phyloP scores from a whole-genome alignment of 2,329 filamentous ascomycete species.

The Bimuria novae-zelandiae region DNA sequence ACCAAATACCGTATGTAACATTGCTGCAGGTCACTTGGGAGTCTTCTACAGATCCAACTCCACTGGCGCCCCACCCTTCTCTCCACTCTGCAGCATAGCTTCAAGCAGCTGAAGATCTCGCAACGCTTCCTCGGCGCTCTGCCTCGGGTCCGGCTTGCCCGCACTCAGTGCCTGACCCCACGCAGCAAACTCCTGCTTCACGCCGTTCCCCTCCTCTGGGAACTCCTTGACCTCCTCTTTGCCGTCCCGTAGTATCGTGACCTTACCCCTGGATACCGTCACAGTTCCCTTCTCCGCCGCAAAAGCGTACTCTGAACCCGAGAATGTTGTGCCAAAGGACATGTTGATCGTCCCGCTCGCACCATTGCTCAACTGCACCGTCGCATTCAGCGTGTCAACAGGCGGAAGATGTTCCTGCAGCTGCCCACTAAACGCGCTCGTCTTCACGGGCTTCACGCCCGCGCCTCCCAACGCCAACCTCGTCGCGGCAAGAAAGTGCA shows the following conservation, averaged over 20 bases:
- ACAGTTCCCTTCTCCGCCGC: slow-evolving; percentile 64
- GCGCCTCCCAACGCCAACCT: slow-evolving; percentile 59
- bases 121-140: slow-evolving; percentile 63
- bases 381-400: slow-evolving; percentile 68
- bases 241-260: slow-evolving; percentile 28
- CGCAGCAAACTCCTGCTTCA: slow-evolving; percentile 64
- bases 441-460: slow-evolving; percentile 50
- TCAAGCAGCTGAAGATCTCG: slow-evolving; percentile 63
- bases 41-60: slow-evolving; percentile 17
- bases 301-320: slow-evolving; percentile 60
- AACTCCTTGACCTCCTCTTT: slow-evolving; percentile 50
- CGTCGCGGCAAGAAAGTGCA: slow-evolving; percentile 70
- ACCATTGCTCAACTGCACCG: slow-evolving; percentile 59
- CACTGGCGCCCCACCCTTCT: slow-evolving; percentile 42
- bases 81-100: slow-evolving; percentile 48
- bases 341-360: slow-evolving; percentile 61
- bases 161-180: slow-evolving; percentile 61
- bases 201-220: slow-evolving; percentile 55
- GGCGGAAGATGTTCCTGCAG: slow-evolving; percentile 64
- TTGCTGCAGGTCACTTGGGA: neutral
- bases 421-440: slow-evolving; percentile 62
- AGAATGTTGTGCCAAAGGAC: slow-evolving; percentile 62
- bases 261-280: slow-evolving; percentile 51
- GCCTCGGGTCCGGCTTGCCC: slow-evolving; percentile 56
- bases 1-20: neutral